Conservation (phyloP, 305 asterid species). For the Plantago coronopus region DNA sequence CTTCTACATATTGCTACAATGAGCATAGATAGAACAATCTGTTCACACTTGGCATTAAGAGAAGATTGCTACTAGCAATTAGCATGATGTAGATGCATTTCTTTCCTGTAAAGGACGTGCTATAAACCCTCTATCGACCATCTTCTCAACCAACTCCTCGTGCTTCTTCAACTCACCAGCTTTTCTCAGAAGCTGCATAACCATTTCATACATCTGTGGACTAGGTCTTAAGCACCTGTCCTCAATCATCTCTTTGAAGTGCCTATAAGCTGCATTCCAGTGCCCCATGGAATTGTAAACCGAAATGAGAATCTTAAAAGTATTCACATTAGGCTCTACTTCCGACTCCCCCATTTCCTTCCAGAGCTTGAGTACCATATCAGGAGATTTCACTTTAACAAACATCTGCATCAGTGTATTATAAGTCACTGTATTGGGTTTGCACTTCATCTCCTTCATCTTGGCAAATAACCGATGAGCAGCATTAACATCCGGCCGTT, state of each 20-base stretch:
- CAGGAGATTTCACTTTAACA: conserved; percentile 62
- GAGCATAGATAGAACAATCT: not conserved
- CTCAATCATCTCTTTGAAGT: conserved; percentile 78
- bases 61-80: too few relatives aligned
- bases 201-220: conserved; percentile 59
- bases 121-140: conserved; percentile 66
- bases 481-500: conserved; percentile 64
- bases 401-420: conserved; percentile 89
- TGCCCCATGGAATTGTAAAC: conserved; percentile 86
- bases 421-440: conserved; percentile 65
- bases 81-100: not conserved
- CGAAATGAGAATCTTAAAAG: conserved; percentile 59
- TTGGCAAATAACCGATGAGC: conserved; percentile 62
- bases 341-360: conserved; percentile 68
- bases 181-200: conserved; percentile 62
- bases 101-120: conserved; percentile 28
- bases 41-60: too few relatives aligned
- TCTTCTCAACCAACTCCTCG: conserved; percentile 78
- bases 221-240: conserved; percentile 69
- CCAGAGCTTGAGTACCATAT: conserved; percentile 86
- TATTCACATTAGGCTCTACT: conserved; percentile 79
- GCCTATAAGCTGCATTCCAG: conserved; percentile 83
- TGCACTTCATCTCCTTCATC: conserved; percentile 72
- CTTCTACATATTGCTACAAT: too few relatives aligned
- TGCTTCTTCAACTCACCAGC: conserved; percentile 93